Evolutionary conservation across 192 early-diverging fungal species (phyloP), one percentile per base, ranked within the genome.

Genomic region (Rhizophlyctis rosea): DNA sequence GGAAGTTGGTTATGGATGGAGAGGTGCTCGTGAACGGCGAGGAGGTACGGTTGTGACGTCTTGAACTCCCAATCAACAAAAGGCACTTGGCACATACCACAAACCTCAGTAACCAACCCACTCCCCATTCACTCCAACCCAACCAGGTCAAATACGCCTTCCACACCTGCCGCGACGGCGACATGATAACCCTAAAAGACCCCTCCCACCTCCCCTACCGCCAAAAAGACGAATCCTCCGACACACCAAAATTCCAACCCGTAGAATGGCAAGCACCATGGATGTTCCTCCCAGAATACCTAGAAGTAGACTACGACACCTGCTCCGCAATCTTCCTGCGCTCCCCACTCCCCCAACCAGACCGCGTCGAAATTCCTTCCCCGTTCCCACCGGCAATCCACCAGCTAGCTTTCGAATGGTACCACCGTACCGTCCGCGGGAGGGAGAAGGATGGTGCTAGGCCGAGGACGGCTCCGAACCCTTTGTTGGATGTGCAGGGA

Each of bases 271-370:
- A 76, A 72, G 70, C 91, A 68, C 93, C 96, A 11, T 95, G 89
- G 82, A 88, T 98, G 86, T 98, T 96, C 70, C 82, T 95, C 21
- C 96, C 96, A 5, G 86, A 92, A 52, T 98, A 98, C 72, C 87
- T 98, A 28, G 96, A 98, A 78, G 94, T 98, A 51, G 89, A 93
- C 79, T 98, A 94, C 79, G 88, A 89, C 71, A 93, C 89, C 4
- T 95, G 93, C 85, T 90, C 89, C 31, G 79, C 84, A 1, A 86
- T 94, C 48, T 93, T 93, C 67, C 74, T 98, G 48, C 88, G 94
- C 55, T 76, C 88, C 28, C 96, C 96, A 14, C 82, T 95, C 48
- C 90, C 90, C 24, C 84, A 90, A 65, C 91, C 94, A 14, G 81
- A 84, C 61, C 69, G 77, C 35, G 88, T 89, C 56, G 96, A 98